These are phyloP conservation scores for Aspergillus tamarii DNA, from an alignment of 2,329 filamentous ascomycete species.

Conservation along the genomic window DNA sequence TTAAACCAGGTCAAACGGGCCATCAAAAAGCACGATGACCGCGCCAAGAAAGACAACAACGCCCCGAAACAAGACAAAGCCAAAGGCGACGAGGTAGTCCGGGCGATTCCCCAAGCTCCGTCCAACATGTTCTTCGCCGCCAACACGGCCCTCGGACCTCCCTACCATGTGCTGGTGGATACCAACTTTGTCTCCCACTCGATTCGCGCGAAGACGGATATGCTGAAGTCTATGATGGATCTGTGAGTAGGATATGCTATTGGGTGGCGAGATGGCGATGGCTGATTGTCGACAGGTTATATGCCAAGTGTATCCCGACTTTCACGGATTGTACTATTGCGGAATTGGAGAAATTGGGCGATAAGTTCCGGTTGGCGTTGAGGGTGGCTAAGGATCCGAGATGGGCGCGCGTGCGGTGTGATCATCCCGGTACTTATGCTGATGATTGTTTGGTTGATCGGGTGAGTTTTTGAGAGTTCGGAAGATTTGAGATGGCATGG, in stretches of 20 bases:
- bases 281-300: conserved; percentile 57
- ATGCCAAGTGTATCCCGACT: conserved; percentile 85
- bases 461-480: conserved; percentile 41
- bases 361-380: conserved; percentile 84
- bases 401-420: conserved; percentile 83
- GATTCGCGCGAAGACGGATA: conserved; percentile 84
- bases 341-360: conserved; percentile 85
- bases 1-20: conserved; percentile 29
- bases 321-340: conserved; percentile 83
- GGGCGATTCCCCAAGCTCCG: conserved; percentile 55
- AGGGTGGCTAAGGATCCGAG: conserved; percentile 86
- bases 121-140: conserved; percentile 85
- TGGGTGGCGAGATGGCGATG: neutral
- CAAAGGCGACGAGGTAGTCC: conserved; percentile 21
- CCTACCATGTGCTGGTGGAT: conserved; percentile 79
- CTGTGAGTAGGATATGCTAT: conserved; percentile 35
- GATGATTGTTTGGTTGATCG: conserved; percentile 83
- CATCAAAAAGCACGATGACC: conserved; percentile 25
- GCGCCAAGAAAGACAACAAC: conserved; percentile 20
- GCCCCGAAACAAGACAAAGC: conserved; percentile 18
- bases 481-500: neutral
- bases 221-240: conserved; percentile 90
- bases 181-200: conserved; percentile 92
- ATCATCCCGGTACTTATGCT: conserved; percentile 85
- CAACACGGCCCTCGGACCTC: conserved; percentile 83